A percentile compares a stretch with the other conserved stretches of the same genome.
phyloP scores from a whole-genome alignment of 225 moss, liverwort and hornwort genomes.

The Takakia lepidozioides region DNA sequence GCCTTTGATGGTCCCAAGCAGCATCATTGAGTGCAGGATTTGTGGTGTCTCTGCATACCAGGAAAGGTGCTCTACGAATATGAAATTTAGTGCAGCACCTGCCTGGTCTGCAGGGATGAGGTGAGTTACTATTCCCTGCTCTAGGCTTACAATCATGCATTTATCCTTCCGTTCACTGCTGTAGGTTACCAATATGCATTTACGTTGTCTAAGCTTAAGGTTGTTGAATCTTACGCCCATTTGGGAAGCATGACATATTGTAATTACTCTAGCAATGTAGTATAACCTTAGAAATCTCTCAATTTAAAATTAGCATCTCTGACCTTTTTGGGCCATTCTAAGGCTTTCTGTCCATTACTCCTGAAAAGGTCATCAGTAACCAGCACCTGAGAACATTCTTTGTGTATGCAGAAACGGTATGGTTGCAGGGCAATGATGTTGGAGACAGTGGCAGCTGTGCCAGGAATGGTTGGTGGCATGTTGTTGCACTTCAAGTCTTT shows the following conservation, averaged over 20 bases:
- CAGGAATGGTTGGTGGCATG: slow-evolving; percentile 95
- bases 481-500: slow-evolving; percentile 68
- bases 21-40: slow-evolving; percentile 12
- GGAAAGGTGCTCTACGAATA: slow-evolving; percentile 20
- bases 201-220: neutral
- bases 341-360: too few species aligned
- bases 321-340: neutral
- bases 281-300: too few species aligned
- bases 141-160: slow-evolving; percentile 4
- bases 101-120: slow-evolving; percentile 39
- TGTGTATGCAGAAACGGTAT: slow-evolving; percentile 58
- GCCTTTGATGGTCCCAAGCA: slow-evolving; percentile 2
- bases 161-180: slow-evolving; percentile 4
- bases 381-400: neutral
- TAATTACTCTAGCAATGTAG: neutral
- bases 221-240: neutral
- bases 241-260: neutral
- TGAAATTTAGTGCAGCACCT: slow-evolving; percentile 20
- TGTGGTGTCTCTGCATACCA: slow-evolving; percentile 37
- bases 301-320: too few species aligned
- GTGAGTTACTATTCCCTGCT: slow-evolving; percentile 12
- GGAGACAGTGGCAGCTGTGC: slow-evolving; percentile 96
- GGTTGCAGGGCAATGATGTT: slow-evolving; percentile 87
- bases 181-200: neutral
- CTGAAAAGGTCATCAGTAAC: neutral